Evolutionary conservation across 495 filamentous ascomycete genomes (phyloP), one percentile per base, ranked within the genome.

Genomic region (Mycothermus thermophilus): DNA sequence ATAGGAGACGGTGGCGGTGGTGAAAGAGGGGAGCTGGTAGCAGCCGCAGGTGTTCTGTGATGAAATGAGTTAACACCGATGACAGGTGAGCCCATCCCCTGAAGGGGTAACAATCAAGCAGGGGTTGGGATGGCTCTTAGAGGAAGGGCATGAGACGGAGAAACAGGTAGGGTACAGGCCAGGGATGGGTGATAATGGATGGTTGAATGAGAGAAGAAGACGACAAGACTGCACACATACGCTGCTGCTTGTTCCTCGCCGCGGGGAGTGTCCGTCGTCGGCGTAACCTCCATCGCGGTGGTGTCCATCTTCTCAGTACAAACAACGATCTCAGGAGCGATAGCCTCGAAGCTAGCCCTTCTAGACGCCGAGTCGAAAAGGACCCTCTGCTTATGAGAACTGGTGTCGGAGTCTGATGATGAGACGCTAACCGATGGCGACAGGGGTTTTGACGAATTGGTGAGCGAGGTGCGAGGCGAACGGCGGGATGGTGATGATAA

Each of bases 271-370:
- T 32, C 27, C n/a, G 38, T 25, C 6, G 23, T 15, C 13, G 37
- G 18, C n/a, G 30, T 22, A 27, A 33, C 35, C 30, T n/a, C n/a
- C n/a, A n/a, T n/a, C n/a, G n/a, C n/a, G n/a, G n/a, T 46, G 17
- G 20, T 30, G 15, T 56, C 44, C 54, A 57, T 57, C 4, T 48
- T 38, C 14, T 46, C 57, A 8, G 55, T 60, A 48, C 57, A 52
- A 19, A 59, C 57, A 4, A 59, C 42, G 13, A 60, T 60, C 40
- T 60, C 57, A 6, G 51, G 42, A 10, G 52, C 53, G 20, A 60
- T 56, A 14, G 54, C 40, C 21, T 56, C 53, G 5, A 29, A 27
- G 12, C n/a, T 26, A 28, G 17, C 22, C n/a, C n/a, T n/a, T n/a
- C n/a, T n/a, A n/a, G n/a, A n/a, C 8, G 11, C 19, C 10, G 23